phyloP scores from a whole-genome alignment of 176 grass and related monocot genomes.

The Alopecurus myosuroides region DNA sequence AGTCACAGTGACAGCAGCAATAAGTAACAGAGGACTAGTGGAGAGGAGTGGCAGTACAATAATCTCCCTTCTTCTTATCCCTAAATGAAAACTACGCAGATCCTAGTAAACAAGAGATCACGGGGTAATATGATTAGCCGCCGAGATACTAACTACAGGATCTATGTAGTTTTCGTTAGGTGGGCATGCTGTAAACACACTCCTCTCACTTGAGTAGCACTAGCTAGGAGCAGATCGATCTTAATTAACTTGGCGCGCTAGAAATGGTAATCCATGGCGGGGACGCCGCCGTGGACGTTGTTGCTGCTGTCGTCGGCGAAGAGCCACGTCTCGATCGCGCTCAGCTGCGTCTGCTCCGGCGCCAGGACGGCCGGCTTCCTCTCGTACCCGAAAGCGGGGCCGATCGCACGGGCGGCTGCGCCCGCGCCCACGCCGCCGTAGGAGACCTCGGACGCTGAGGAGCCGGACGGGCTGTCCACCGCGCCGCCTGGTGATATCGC shows the following conservation, averaged over 20 bases:
- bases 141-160: slow-evolving; percentile 9
- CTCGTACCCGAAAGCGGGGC: slow-evolving; percentile 25
- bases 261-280: slow-evolving; percentile 36
- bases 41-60: not conserved
- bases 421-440: slow-evolving; percentile 19
- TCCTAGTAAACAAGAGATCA: slow-evolving; percentile 25
- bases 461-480: slow-evolving; percentile 38
- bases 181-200: not conserved
- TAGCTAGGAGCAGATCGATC: not conserved
- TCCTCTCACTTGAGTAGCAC: not conserved
- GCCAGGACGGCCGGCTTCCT: not conserved
- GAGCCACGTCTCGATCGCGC: slow-evolving; percentile 58
- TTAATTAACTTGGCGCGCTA: not conserved
- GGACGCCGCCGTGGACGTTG: not conserved
- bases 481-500: slow-evolving; percentile 24
- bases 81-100: slow-evolving; percentile 54
- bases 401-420: not conserved
- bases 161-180: slow-evolving; percentile 48
- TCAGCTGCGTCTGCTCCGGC: slow-evolving; percentile 25
- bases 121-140: not conserved
- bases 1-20: not conserved
- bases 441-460: slow-evolving; percentile 25
- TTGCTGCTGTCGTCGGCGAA: slow-evolving; percentile 39
- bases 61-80: not conserved
- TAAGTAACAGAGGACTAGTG: not conserved